These are phyloP conservation scores for Thraustotheca clavata DNA, from an alignment of 352 stramenopile genomes.

Conservation along the genomic window DNA sequence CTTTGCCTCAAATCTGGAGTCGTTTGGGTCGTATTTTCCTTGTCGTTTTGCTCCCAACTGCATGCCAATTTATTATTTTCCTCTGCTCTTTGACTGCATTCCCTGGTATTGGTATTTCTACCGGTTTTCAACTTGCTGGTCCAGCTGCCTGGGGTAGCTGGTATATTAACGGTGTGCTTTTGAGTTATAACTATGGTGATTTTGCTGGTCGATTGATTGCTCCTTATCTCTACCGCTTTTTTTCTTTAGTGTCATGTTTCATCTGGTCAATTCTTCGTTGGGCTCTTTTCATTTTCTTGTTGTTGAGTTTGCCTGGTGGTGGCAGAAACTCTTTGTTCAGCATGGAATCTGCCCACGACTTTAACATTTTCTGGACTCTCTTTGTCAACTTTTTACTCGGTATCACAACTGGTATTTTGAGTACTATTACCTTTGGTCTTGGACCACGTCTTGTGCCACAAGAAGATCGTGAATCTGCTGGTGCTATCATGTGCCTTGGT, in stretches of 20 bases:
- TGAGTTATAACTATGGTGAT: slow-evolving; percentile 54
- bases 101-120: slow-evolving; percentile 44
- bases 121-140: slow-evolving; percentile 21
- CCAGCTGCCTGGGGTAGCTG: slow-evolving; percentile 24
- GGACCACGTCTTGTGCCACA: slow-evolving; percentile 39
- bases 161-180: slow-evolving; percentile 49
- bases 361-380: slow-evolving; percentile 14
- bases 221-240: slow-evolving; percentile 42
- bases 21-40: slow-evolving; percentile 40
- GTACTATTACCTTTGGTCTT: slow-evolving; percentile 50
- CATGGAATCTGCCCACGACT: neutral
- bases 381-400: slow-evolving; percentile 42
- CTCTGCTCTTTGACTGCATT: slow-evolving; percentile 47
- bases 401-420: slow-evolving; percentile 44
- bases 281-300: slow-evolving; percentile 40
- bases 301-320: slow-evolving; percentile 44
- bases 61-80: slow-evolving; percentile 47
- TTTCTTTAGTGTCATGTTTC: slow-evolving; percentile 41
- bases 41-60: slow-evolving; percentile 37
- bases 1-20: slow-evolving; percentile 22
- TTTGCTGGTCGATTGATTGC: slow-evolving; percentile 46
- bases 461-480: slow-evolving; percentile 46
- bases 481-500: slow-evolving; percentile 47
- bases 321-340: slow-evolving; percentile 18
- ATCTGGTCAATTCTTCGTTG: slow-evolving; percentile 34